Percentiles rank a stretch among this genome's conserved stretches.
Evolutionary conservation across 768 basidiomycete genomes (phyloP).

Genomic region (Lactarius hengduanensis): DNA sequence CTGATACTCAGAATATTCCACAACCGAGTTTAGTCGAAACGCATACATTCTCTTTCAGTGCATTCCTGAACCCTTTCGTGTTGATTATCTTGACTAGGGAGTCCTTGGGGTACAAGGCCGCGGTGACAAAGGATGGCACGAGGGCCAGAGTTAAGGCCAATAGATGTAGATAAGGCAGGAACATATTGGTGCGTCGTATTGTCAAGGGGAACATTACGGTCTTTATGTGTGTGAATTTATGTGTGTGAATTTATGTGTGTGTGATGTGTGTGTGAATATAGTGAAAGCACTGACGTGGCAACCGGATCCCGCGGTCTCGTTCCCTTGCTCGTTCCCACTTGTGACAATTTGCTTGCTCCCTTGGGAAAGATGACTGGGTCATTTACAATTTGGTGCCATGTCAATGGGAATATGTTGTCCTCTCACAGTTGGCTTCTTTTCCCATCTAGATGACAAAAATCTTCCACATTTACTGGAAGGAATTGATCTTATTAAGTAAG

Average conservation of each 20-base stretch:
- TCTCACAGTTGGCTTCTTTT: too few relatives aligned
- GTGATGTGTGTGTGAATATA: neutral
- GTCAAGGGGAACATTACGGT: neutral
- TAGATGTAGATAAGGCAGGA: conserved; percentile 29
- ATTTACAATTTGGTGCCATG: too few relatives aligned
- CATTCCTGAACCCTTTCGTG: conserved; percentile 64
- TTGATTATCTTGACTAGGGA: conserved; percentile 69
- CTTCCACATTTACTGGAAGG: too few relatives aligned
- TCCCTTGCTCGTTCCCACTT: neutral
- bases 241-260: neutral
- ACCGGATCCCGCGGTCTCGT: neutral
- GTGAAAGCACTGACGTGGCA: neutral
- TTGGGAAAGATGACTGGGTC: too few relatives aligned
- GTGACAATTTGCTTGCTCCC: too few relatives aligned
- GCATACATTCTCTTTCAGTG: conserved; percentile 74
- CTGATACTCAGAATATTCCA: conserved; percentile 9
- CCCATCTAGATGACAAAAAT: too few relatives aligned
- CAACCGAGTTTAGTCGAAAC: neutral
- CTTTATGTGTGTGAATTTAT: neutral
- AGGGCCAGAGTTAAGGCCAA: conserved; percentile 40
- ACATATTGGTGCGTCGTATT: neutral
- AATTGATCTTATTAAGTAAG: too few relatives aligned
- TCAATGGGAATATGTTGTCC: too few relatives aligned
- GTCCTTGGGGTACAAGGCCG: conserved; percentile 45
- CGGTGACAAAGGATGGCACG: conserved; percentile 49